Evolutionary conservation across 2,329 filamentous ascomycete genomes (phyloP).

Genomic region (Arthroderma sp.): DNA sequence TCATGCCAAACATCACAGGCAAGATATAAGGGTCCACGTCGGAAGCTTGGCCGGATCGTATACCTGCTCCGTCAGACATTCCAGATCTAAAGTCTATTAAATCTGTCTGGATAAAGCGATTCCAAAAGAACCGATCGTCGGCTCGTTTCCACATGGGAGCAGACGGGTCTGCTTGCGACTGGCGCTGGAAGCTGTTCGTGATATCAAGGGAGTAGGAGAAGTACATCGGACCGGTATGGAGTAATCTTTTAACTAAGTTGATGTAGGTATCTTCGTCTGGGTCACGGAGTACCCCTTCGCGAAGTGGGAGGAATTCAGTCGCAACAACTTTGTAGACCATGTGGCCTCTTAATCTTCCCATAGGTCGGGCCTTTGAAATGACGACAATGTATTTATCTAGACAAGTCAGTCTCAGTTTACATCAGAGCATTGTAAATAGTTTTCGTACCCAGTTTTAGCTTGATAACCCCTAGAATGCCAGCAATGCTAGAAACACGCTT

Average conservation of each 20-base stretch:
- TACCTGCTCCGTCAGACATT: slow-evolving; percentile 32
- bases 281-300: slow-evolving; percentile 82
- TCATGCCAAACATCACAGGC: slow-evolving; percentile 90
- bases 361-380: slow-evolving; percentile 84
- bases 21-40: slow-evolving; percentile 83
- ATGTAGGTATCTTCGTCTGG: slow-evolving; percentile 90
- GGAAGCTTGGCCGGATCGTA: slow-evolving; percentile 46
- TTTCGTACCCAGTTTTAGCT: slow-evolving; percentile 68
- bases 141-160: slow-evolving; percentile 78
- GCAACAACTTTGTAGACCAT: slow-evolving; percentile 88
- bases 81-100: slow-evolving; percentile 75
- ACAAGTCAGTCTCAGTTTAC: slow-evolving; percentile 11
- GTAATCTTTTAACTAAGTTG: slow-evolving; percentile 61
- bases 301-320: slow-evolving; percentile 86
- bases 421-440: neutral
- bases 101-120: slow-evolving; percentile 80
- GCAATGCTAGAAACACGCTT: slow-evolving; percentile 89
- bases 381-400: slow-evolving; percentile 89
- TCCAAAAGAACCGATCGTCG: slow-evolving; percentile 99
- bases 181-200: slow-evolving; percentile 92
- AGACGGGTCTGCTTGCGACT: slow-evolving; percentile 59
- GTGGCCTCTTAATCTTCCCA: slow-evolving; percentile 85
- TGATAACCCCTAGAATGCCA: slow-evolving; percentile 87
- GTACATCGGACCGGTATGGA: slow-evolving; percentile 83
- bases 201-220: slow-evolving; percentile 96